Evolutionary conservation across 805 yeast species (phyloP).

Genomic region (Candida arabinofermentans): DNA sequence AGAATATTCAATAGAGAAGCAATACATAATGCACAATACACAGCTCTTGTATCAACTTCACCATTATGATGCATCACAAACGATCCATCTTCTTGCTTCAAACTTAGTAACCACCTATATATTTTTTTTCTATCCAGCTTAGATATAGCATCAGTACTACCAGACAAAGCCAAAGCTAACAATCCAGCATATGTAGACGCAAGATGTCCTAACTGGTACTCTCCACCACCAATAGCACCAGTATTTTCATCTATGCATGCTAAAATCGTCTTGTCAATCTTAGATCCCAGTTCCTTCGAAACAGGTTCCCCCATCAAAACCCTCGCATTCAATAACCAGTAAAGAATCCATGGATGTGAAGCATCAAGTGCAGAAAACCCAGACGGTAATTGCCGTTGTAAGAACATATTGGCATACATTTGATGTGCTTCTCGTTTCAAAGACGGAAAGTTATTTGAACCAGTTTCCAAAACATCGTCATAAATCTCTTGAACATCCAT

Average conservation of each 20-base stretch:
- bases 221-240: slow-evolving; percentile 88
- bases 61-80: slow-evolving; percentile 74
- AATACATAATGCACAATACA: slow-evolving; percentile 77
- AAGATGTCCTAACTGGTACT: slow-evolving; percentile 74
- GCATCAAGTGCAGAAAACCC: slow-evolving; percentile 66
- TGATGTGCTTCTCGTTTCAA: slow-evolving; percentile 36
- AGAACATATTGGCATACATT: slow-evolving; percentile 38
- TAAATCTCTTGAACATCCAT: slow-evolving; percentile 27
- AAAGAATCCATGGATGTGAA: slow-evolving; percentile 86
- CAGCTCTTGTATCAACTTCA: slow-evolving; percentile 81
- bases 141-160: slow-evolving; percentile 37
- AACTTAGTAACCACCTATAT: slow-evolving; percentile 57
- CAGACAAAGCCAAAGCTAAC: slow-evolving; percentile 53
- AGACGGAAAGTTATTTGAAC: slow-evolving; percentile 29
- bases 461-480: slow-evolving; percentile 27
- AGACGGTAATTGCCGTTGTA: slow-evolving; percentile 44
- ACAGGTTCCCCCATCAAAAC: slow-evolving; percentile 36
- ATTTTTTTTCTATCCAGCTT: slow-evolving; percentile 43
- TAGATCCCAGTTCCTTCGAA: slow-evolving; percentile 12
- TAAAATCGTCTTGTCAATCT: slow-evolving; percentile 27
- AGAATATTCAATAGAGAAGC: slow-evolving; percentile 62
- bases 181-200: slow-evolving; percentile 83
- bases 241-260: slow-evolving; percentile 27
- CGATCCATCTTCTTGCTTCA: slow-evolving; percentile 71
- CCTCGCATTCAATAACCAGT: slow-evolving; percentile 71